Evolutionary conservation across 2,329 filamentous ascomycete species (phyloP), one percentile per base, ranked within the genome.

Genomic region (Alternaria solani): DNA sequence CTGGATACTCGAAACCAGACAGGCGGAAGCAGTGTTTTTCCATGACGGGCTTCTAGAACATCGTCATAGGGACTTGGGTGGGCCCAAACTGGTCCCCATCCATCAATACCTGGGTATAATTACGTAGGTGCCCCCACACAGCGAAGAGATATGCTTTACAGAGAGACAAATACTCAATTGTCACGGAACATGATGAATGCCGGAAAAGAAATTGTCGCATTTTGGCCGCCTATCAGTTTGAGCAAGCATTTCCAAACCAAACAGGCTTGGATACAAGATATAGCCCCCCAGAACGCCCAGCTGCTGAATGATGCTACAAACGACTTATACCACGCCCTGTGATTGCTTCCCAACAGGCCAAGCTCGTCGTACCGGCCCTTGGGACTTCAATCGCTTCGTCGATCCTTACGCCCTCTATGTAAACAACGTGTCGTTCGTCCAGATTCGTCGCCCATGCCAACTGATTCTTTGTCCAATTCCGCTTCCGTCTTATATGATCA

Each of bases 401-500:
- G 30, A 20, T 16, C 46, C 30, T 36, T 49, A 20, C 20, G 12
- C 32, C 36, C 20, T 49, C 32, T 42, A 25, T 47, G 47, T 28
- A 23, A 34, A 56, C 46, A 47, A 25, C 47, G 51, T 44, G 55
- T 59, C 28, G 32, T 42, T 44, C 44, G 41, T 58, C 42, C 26
- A 47, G 32, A 48, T 42, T 59, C 48, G 26, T 26, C 53, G 44
- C 30, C 48, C 18, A 51, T 28, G 26, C 47, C 51, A 32, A 41
- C 28, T 53, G 8, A 47, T 14, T 48, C 34, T 20, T n/a, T 34
- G 39, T 39, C 11, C n/a, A 20, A 26, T 32, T n/a, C n/a, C 25
- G 11, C 23, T 5, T 38, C 25, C 28, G 5, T 30, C 38, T 66
- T 71, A 78, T 67, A 98, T 93, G 81, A 98, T 97, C 94, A 98